Percentiles rank a stretch among this genome's conserved stretches.
Evolutionary conservation across 2,329 filamentous ascomycete species (phyloP).

Genomic region (Scolecobasidium constrictum): DNA sequence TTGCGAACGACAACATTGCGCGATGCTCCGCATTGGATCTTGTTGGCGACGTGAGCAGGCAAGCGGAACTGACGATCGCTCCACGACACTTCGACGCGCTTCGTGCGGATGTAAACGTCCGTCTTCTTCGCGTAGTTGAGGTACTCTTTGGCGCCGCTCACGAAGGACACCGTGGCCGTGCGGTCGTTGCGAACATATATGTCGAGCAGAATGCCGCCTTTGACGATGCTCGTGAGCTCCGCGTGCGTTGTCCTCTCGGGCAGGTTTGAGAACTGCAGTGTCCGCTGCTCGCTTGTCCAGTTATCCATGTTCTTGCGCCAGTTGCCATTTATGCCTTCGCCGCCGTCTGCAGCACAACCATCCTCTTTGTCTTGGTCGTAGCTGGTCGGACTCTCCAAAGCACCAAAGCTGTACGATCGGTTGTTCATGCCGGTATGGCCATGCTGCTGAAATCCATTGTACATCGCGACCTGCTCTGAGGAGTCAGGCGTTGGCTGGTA

Average conservation of each 20-base stretch:
- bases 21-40: constrained; percentile 55
- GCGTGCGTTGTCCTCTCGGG: constrained; percentile 50
- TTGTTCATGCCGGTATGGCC: constrained; percentile 12
- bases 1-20: constrained; percentile 62
- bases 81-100: constrained; percentile 42
- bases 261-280: constrained; percentile 52
- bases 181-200: constrained; percentile 54
- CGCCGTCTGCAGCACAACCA: not conserved
- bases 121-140: constrained; percentile 51
- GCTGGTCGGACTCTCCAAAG: constrained; percentile 13
- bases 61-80: constrained; percentile 59
- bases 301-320: not conserved
- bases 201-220: constrained; percentile 61
- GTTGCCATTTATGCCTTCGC: not conserved
- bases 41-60: constrained; percentile 50
- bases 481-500: constrained; percentile 10
- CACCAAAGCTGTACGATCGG: constrained; percentile 15
- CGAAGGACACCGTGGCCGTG: constrained; percentile 57
- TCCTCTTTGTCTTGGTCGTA: constrained; percentile 3
- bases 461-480: constrained; percentile 16
- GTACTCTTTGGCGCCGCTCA: constrained; percentile 53
- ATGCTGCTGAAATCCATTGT: constrained; percentile 13
- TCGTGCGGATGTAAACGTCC: constrained; percentile 58
- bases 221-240: constrained; percentile 54
- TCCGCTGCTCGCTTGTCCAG: constrained; percentile 28